Base-by-base conservation (phyloP, 805 yeast species). In the Ogataea methanolica region DNA sequence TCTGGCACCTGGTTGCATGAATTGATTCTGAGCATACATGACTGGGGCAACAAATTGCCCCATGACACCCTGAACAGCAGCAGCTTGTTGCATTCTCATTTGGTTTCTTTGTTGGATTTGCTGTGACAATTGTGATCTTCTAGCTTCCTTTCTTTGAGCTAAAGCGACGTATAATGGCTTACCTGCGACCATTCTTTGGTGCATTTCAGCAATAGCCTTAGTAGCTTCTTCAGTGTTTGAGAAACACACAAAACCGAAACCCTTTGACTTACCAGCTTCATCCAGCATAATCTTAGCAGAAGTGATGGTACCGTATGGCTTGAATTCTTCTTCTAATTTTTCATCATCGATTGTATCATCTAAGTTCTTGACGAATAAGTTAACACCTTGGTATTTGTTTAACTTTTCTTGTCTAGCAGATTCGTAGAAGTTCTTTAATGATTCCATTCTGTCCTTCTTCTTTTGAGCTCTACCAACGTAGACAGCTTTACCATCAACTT, bases 381-480 rank as follows among this genome's bases (percentile, higher is more conserved):
- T 94, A 61, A 91, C 96, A 71, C 97, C 98, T 78, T 91, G 97
- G 80, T 86, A 90, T 76, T 92, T 91, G 67, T 85, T 82, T 68
- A 88, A 75, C 72, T 88, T 88, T 77, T 94, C 98, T 69, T 86
- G 79, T 70, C 96, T 84, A 60, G 86, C 84, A 60, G 87, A 81
- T 75, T 94, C 98, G 76, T 88, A 85, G 76, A 89, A 96, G 75
- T 85, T 85, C 79, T 87, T 89, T 72, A 94, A 86, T 74, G 90
- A 96, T 76, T 89, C 96, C 67, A 84, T 73, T 79, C 99, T 91
- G 82, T 94, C 99, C 73, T 87, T 80, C 82, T 90, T 92, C 90
- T 90, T 92, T 79, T 94, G 99, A 61, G 99, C 99, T 75, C 99
- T 89, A 65, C 97, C 97, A 65, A 92, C 99, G 71, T 83, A 94